These are phyloP conservation scores for Mucor irregularis DNA, from an alignment of 371 early-diverging fungal species.

Conservation along the genomic window DNA sequence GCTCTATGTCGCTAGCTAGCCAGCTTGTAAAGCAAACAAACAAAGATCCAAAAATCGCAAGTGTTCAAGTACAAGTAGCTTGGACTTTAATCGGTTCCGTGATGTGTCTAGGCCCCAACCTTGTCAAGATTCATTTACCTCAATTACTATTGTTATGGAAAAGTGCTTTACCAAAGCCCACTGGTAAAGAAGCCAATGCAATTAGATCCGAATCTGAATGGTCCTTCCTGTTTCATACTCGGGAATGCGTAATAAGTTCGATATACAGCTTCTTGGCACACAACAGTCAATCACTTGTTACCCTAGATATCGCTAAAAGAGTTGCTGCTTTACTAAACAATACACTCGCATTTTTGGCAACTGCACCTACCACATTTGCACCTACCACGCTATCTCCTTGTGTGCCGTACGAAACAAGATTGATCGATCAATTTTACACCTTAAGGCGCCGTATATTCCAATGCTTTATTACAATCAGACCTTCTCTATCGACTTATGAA, in stretches of 20 bases:
- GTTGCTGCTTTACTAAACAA: conserved; percentile 80
- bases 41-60: conserved; percentile 62
- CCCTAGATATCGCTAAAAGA: conserved; percentile 80
- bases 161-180: conserved; percentile 64
- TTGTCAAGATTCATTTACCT: conserved; percentile 79
- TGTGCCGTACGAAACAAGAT: conserved; percentile 41
- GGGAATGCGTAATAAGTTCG: conserved; percentile 73
- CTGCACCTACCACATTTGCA: conserved; percentile 58
- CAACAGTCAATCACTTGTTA: conserved; percentile 67
- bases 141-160: conserved; percentile 79
- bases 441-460: conserved; percentile 71
- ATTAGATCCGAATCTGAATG: conserved; percentile 69
- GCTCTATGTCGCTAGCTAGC: conserved; percentile 73
- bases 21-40: conserved; percentile 68
- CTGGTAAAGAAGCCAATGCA: conserved; percentile 57
- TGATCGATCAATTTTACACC: conserved; percentile 64
- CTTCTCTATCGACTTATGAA: conserved; percentile 67
- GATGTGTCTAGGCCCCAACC: conserved; percentile 81
- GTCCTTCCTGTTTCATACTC: conserved; percentile 63
- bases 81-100: conserved; percentile 81
- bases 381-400: conserved; percentile 44
- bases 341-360: conserved; percentile 64
- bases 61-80: conserved; percentile 73
- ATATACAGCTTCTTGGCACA: conserved; percentile 73
- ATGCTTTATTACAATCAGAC: conserved; percentile 71